Conservation (phyloP, 345 rosid species). For the Bruguiera parviflora region DNA sequence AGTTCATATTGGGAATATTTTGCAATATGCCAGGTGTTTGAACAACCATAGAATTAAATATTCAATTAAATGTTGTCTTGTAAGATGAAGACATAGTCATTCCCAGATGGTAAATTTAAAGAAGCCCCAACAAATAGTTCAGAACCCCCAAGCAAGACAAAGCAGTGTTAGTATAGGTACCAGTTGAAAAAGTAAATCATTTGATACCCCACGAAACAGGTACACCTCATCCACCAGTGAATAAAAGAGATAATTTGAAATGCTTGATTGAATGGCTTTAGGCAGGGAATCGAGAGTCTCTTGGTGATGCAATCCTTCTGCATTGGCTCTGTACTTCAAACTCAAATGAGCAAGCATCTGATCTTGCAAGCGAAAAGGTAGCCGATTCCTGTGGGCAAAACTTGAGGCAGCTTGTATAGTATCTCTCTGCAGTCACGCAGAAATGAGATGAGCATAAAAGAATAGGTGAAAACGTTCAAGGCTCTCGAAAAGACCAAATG, state of each 20-base stretch:
- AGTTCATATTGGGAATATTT: not conserved
- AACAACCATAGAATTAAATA: too few relatives aligned
- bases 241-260: constrained; percentile 66
- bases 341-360: constrained; percentile 92
- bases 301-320: constrained; percentile 91
- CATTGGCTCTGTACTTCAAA: constrained; percentile 74
- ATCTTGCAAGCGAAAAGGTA: constrained; percentile 75
- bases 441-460: constrained; percentile 15
- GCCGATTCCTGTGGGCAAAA: constrained; percentile 70
- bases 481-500: not conserved
- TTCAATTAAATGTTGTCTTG: too few relatives aligned
- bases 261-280: constrained; percentile 84
- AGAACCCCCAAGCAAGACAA: constrained; percentile 6
- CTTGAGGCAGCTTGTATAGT: constrained; percentile 73
- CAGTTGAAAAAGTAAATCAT: constrained; percentile 92
- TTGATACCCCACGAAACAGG: constrained; percentile 82
- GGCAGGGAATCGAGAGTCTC: constrained; percentile 79
- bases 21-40: too few relatives aligned
- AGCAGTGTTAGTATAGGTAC: constrained; percentile 31
- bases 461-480: not conserved
- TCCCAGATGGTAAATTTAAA: not conserved
- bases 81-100: not conserved
- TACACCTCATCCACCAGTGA: constrained; percentile 70
- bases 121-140: not conserved
- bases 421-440: constrained; percentile 54